Percentiles rank a stretch among this genome's conserved stretches.
Conservation (phyloP, 441 rosid species). For the Metrosideros polymorpha region DNA sequence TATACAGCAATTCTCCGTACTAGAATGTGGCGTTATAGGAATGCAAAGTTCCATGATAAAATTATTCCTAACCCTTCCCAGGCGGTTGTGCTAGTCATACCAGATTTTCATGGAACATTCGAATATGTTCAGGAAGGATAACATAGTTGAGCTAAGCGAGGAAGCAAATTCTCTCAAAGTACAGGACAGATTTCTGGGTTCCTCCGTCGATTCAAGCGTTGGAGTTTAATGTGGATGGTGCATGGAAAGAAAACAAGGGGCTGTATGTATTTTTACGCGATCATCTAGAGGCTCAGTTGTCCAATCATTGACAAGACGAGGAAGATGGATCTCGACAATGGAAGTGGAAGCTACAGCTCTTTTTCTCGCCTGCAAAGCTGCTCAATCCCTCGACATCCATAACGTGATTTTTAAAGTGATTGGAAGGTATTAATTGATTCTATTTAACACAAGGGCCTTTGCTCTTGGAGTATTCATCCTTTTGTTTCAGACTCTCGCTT, state of each 20-base stretch:
- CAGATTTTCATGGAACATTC: not conserved
- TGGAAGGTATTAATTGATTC: not conserved
- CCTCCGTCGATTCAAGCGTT: not conserved
- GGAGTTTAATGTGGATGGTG: not conserved
- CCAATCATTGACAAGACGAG: not conserved
- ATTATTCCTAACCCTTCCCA: not conserved
- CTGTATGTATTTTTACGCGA: not conserved
- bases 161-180: not conserved
- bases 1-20: not conserved
- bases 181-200: not conserved
- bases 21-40: not conserved
- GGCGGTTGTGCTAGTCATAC: not conserved
- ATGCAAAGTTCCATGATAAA: not conserved
- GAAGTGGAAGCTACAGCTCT: not conserved
- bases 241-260: not conserved
- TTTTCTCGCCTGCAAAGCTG: not conserved
- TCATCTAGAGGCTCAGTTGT: not conserved
- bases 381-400: not conserved
- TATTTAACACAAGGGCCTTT: not conserved
- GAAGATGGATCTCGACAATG: not conserved
- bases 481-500: not conserved
- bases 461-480: not conserved
- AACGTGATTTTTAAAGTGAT: conserved; percentile 6
- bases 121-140: not conserved
- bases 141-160: not conserved